These are phyloP conservation scores for Xerocomus minutiporus DNA, from an alignment of 1,284 basidiomycete species.

Conservation along the genomic window DNA sequence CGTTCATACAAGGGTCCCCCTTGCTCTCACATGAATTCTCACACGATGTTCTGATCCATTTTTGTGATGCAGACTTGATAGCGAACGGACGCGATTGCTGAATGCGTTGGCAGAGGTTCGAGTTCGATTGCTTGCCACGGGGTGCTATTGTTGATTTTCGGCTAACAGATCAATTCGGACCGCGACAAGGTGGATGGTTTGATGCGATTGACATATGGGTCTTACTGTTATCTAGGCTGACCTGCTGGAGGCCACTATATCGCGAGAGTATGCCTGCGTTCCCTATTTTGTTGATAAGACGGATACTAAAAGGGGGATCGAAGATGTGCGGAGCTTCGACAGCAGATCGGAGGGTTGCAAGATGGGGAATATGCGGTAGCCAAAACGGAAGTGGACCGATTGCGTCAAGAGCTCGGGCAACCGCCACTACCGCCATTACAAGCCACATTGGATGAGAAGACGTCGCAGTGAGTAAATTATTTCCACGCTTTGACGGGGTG, in stretches of 20 bases:
- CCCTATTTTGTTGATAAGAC: not conserved
- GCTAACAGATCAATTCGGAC: constrained; percentile 65
- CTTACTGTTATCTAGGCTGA: constrained; percentile 41
- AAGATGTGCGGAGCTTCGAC: constrained; percentile 59
- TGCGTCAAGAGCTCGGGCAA: constrained; percentile 71
- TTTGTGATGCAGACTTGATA: constrained; percentile 53
- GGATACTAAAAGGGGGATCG: constrained; percentile 12
- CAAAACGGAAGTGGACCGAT: constrained; percentile 67
- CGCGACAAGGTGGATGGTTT: constrained; percentile 56
- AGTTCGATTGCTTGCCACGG: constrained; percentile 4
- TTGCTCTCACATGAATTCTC: constrained; percentile 1
- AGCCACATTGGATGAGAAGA: constrained; percentile 67
- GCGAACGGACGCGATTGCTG: constrained; percentile 61
- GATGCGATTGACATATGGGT: constrained; percentile 3
- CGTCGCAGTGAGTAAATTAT: constrained; percentile 46
- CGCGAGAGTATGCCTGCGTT: constrained; percentile 52
- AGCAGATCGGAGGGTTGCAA: constrained; percentile 60
- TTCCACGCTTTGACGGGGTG: not conserved
- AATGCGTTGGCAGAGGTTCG: constrained; percentile 63
- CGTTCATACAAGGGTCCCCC: not conserved
- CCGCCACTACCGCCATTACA: constrained; percentile 65
- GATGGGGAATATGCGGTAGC: constrained; percentile 70
- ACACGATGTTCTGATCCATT: constrained; percentile 12
- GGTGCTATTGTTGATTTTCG: constrained; percentile 8
- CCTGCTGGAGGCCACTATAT: constrained; percentile 46